Evolutionary conservation across 2,329 filamentous ascomycete species (phyloP), one percentile per base, ranked within the genome.

Genomic region (Epichloe coenophiala): DNA sequence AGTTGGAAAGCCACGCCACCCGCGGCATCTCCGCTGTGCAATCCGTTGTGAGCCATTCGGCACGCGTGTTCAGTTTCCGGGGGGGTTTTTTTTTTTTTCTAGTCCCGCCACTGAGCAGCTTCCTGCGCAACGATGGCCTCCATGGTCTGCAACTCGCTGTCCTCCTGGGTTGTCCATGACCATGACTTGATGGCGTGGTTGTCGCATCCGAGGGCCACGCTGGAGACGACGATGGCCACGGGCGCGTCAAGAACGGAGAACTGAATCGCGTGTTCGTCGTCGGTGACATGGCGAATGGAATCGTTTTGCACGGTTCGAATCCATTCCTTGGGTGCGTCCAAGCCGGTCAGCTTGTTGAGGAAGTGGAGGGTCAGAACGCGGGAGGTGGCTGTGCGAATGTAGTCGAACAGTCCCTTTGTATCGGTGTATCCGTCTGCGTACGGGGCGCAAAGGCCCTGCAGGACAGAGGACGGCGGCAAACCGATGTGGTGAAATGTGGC

Each of bases 401-500:
- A 77, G 54, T 70, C 68, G 12, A 66, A 61, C 5, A 76, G 65
- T 36, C 73, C 71, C 9, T 58, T 54, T 15, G 73, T 61, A 54
- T 68, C 67, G 0, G 71, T 67, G 54, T 76, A 78, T 5, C 65
- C 63, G 23, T 72, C 68, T 11, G 62, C 59, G 47, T 68, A 68
- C 0, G 74, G 74, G 0, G 72, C 67, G 54, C 71, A 76, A 15
- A 63, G 53, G 4, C 54, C 49, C 3, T 66, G 61, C 2, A 78
- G 60, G 33, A 60, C 58, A 19, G 63, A 64, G 5, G 59, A 56
- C 1, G 68, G 59, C 3, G 68, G 66, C 2, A 72, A 60, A n/a
- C 67, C 58, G 51, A 74, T 59, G 45, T 68, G 61, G 60, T 71
- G 76, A 53, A 70, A 67, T 2, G 72, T 73, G n/a, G 68, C 63